These are phyloP conservation scores for Vitis hybrid DNA, from an alignment of 177 flowering plant genomes.

Conservation along the genomic window DNA sequence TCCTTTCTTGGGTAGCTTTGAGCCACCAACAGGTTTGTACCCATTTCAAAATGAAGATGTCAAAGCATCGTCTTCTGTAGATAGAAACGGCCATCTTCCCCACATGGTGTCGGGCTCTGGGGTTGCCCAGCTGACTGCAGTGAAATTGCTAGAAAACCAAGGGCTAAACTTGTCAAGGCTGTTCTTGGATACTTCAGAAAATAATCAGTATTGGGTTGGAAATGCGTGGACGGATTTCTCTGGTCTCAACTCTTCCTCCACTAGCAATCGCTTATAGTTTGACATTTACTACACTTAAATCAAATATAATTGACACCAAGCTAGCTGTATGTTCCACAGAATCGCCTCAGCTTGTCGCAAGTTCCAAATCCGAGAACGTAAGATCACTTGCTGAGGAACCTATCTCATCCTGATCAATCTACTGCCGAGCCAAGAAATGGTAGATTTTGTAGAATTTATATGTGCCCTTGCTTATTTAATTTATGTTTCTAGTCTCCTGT, in stretches of 20 bases:
- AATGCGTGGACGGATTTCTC: constrained; percentile 27
- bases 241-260: constrained; percentile 27
- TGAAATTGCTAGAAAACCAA: constrained; percentile 25
- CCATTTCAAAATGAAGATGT: constrained; percentile 15
- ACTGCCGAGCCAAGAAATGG: neutral
- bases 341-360: neutral
- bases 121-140: constrained; percentile 21
- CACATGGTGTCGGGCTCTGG: constrained; percentile 13
- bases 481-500: neutral
- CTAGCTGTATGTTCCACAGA: no score
- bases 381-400: neutral
- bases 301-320: neutral
- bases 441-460: neutral
- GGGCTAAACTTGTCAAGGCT: constrained; percentile 15
- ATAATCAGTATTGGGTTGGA: constrained; percentile 22
- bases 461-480: neutral
- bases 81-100: constrained; percentile 8
- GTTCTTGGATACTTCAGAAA: constrained; percentile 13
- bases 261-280: constrained; percentile 19
- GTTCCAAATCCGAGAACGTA: neutral
- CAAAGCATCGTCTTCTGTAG: constrained; percentile 13
- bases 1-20: constrained; percentile 20
- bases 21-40: constrained; percentile 8
- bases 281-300: neutral
- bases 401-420: neutral